Evolutionary conservation across 2,329 filamentous ascomycete species (phyloP).

Genomic region (Clonostachys sp.): DNA sequence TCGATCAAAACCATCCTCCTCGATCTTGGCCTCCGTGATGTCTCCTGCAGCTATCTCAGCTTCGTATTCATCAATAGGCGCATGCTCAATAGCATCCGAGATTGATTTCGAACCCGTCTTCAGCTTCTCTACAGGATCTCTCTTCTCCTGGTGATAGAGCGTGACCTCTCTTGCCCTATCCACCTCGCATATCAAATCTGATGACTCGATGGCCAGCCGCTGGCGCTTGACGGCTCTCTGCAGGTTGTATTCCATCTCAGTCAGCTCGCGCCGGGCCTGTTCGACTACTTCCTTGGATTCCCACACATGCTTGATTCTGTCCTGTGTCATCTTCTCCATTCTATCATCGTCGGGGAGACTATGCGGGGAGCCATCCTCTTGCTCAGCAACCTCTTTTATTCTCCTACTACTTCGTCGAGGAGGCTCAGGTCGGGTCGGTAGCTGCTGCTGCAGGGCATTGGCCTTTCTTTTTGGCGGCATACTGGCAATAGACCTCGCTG

Average conservation of each 20-base stretch:
- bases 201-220: constrained; percentile 39
- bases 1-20: constrained; percentile 20
- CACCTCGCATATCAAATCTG: constrained; percentile 14
- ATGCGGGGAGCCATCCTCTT: neutral
- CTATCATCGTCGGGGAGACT: neutral
- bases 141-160: no score
- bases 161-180: neutral
- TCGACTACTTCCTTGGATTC: constrained; percentile 22
- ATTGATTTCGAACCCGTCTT: no score
- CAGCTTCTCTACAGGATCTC: neutral
- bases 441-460: no score
- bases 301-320: neutral
- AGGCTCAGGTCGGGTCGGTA: constrained; percentile 9
- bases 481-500: no score
- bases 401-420: constrained; percentile 18
- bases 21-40: constrained; percentile 8
- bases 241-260: constrained; percentile 43
- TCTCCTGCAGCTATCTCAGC: constrained; percentile 12
- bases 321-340: neutral
- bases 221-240: constrained; percentile 36
- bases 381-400: constrained; percentile 6
- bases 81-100: constrained; percentile 7
- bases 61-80: constrained; percentile 12
- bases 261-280: constrained; percentile 36
- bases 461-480: no score